These are phyloP conservation scores for Ophiosphaerella narmari DNA, from an alignment of 2,329 filamentous ascomycete species.

Conservation along the genomic window DNA sequence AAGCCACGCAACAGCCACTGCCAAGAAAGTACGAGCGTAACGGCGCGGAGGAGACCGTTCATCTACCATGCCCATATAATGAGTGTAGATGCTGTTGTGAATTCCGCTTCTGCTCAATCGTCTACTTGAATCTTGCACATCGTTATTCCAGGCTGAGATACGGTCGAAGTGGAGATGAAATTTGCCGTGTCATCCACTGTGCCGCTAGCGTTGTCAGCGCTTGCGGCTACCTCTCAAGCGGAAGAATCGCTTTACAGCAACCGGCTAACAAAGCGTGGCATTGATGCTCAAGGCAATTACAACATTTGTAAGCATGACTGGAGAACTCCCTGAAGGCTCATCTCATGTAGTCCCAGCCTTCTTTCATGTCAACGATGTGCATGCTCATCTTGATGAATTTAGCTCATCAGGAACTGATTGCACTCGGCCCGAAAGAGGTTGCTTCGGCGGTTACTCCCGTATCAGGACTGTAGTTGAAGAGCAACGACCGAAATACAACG, in stretches of 20 bases:
- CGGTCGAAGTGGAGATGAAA: constrained; percentile 25
- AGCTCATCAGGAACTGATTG: constrained; percentile 66
- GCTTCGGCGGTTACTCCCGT: constrained; percentile 67
- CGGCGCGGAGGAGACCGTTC: constrained; percentile 12
- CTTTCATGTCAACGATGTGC: constrained; percentile 73
- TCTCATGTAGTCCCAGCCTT: constrained; percentile 51
- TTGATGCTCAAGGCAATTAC: constrained; percentile 40
- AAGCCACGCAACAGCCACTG: constrained; percentile 22
- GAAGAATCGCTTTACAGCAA: constrained; percentile 40
- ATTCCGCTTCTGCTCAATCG: constrained; percentile 4
- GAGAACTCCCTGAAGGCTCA: neutral
- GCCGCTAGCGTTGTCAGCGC: constrained; percentile 26
- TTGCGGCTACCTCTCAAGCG: constrained; percentile 18
- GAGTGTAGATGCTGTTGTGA: neutral
- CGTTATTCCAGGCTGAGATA: neutral
- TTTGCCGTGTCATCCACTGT: constrained; percentile 15
- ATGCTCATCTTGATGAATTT: constrained; percentile 69
- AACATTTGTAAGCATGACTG: constrained; percentile 36
- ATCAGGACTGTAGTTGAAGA: constrained; percentile 65
- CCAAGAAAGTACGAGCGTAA: constrained; percentile 19
- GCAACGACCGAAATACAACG: constrained; percentile 61
- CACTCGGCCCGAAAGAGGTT: constrained; percentile 59
- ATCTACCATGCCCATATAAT: constrained; percentile 21
- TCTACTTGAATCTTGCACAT: neutral
- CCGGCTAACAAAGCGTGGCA: constrained; percentile 35